Evolutionary conservation across 371 early-diverging fungal genomes (phyloP).

Genomic region (Apophysomyces variabilis): DNA sequence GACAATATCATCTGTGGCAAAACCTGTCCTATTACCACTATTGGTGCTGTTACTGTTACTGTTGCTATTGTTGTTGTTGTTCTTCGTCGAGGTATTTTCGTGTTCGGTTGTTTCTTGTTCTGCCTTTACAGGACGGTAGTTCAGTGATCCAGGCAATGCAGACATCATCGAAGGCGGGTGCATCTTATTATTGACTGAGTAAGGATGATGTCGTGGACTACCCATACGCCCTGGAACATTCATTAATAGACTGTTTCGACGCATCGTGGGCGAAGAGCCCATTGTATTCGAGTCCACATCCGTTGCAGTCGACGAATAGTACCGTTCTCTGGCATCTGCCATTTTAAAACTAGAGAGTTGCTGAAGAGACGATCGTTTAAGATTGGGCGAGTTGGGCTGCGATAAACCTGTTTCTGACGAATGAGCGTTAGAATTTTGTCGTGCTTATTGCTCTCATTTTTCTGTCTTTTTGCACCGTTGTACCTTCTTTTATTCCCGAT

Average conservation of each 20-base stretch:
- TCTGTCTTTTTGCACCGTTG: background rate
- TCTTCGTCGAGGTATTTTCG: background rate
- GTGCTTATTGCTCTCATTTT: background rate
- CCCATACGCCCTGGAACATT: slow-evolving; percentile 2
- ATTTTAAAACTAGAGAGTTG: slow-evolving; percentile 1
- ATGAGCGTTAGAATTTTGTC: background rate
- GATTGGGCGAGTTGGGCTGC: slow-evolving; percentile 1
- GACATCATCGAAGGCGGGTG: slow-evolving; percentile 17
- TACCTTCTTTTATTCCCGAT: background rate
- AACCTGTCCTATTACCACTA: slow-evolving; percentile 5
- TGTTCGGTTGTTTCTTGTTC: background rate
- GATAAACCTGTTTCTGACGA: background rate
- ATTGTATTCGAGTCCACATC: background rate
- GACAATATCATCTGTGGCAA: slow-evolving; percentile 1
- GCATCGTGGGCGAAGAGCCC: background rate
- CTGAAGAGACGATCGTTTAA: slow-evolving; percentile 6
- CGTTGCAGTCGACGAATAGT: background rate
- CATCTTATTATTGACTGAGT: slow-evolving; percentile 2
- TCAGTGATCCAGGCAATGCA: slow-evolving; percentile 2
- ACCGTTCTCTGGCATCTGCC: slow-evolving; percentile 5
- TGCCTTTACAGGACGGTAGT: background rate
- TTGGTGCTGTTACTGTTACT: background rate
- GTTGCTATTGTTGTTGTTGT: background rate
- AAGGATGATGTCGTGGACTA: slow-evolving; percentile 6
- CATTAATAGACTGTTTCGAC: slow-evolving; percentile 3